Conservation (phyloP, 106 monocot species). For the Dendrobium chrysotoxum region DNA sequence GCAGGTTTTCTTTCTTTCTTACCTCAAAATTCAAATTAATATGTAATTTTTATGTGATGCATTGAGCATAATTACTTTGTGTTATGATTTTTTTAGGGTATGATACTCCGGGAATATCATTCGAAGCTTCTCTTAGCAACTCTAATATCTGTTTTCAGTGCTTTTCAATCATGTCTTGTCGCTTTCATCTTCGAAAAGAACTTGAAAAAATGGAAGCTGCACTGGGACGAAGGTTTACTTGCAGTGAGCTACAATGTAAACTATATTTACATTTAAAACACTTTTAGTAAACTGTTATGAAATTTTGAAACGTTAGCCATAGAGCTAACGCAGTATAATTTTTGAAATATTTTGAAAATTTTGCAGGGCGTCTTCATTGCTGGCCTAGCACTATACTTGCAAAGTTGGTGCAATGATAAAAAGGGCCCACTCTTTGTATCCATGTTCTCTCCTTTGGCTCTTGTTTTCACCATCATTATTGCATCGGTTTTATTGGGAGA, state of each 20-base stretch:
- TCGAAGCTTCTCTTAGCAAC: constrained; percentile 9
- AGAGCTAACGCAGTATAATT: neutral
- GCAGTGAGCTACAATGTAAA: constrained; percentile 19
- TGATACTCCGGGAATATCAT: constrained; percentile 19
- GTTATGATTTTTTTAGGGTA: constrained; percentile 6
- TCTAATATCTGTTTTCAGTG: constrained; percentile 11
- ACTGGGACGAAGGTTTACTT: constrained; percentile 9
- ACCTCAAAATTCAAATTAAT: neutral
- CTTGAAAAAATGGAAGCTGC: constrained; percentile 17
- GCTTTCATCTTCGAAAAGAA: constrained; percentile 13
- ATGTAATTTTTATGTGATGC: too few species aligned
- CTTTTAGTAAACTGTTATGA: neutral
- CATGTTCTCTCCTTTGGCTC: constrained; percentile 22
- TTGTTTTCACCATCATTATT: constrained; percentile 24
- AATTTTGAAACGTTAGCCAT: neutral
- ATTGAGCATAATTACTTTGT: neutral
- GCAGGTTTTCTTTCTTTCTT: neutral
- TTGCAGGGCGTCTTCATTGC: constrained; percentile 38
- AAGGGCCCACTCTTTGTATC: constrained; percentile 44
- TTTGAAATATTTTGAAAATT: neutral
- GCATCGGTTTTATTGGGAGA: constrained; percentile 34
- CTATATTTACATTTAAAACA: neutral
- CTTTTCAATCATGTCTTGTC: constrained; percentile 16
- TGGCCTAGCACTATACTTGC: constrained; percentile 29
- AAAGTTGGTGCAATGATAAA: constrained; percentile 36